Percentiles rank a stretch among this genome's conserved stretches.
Conservation (phyloP, 2,329 filamentous ascomycete genomes). For the Fusarium nanum region DNA sequence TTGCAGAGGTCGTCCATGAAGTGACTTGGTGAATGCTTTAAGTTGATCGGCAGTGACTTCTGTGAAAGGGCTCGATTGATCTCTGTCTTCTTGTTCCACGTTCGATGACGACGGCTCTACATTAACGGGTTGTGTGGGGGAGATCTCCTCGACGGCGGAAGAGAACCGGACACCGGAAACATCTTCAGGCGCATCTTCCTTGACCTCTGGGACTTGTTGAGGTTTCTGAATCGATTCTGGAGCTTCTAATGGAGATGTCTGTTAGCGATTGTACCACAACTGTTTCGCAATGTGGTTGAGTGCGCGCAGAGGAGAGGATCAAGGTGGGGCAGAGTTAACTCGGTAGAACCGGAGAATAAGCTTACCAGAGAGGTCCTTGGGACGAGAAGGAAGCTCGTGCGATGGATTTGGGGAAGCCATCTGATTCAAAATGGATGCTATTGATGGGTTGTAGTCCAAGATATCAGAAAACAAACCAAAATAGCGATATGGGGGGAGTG, state of each 20-base stretch:
- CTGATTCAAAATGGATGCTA: constrained; percentile 20
- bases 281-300: constrained; percentile 17
- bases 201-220: constrained; percentile 14
- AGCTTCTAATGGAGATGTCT: constrained; percentile 15
- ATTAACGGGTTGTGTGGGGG: constrained; percentile 57
- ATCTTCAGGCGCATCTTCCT: constrained; percentile 28
- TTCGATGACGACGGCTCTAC: constrained; percentile 41
- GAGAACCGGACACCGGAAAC: constrained; percentile 75
- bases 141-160: constrained; percentile 76
- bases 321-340: constrained; percentile 45
- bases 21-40: constrained; percentile 75
- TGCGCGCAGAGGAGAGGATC: constrained; percentile 22
- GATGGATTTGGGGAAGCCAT: constrained; percentile 40
- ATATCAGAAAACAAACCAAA: constrained; percentile 26
- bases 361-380: constrained; percentile 43
- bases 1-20: constrained; percentile 82
- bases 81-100: constrained; percentile 31
- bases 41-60: constrained; percentile 71
- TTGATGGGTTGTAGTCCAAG: constrained; percentile 21
- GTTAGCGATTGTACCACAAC: constrained; percentile 39
- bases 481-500: constrained; percentile 20
- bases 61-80: constrained; percentile 50
- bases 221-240: constrained; percentile 16
- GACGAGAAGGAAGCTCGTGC: constrained; percentile 33
- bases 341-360: constrained; percentile 44